These are phyloP conservation scores for Colletotrichum euphorbiae DNA, from an alignment of 2,329 filamentous ascomycete species.

Conservation along the genomic window DNA sequence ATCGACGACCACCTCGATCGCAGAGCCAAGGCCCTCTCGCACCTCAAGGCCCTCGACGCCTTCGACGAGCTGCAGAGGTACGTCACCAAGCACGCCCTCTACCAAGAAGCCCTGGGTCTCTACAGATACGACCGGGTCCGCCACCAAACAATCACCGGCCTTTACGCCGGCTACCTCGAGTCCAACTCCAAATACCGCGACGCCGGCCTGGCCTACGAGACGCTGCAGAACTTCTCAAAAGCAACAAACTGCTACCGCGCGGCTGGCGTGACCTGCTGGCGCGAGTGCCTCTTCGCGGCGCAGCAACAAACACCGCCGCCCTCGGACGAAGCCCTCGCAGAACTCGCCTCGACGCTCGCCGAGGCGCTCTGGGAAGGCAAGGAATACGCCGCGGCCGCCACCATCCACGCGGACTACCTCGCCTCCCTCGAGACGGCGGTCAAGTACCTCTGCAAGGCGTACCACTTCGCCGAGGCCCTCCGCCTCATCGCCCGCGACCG, in stretches of 20 bases:
- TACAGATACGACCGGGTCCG: slow-evolving; percentile 84
- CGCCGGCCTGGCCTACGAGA: slow-evolving; percentile 92
- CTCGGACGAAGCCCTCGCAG: slow-evolving; percentile 67
- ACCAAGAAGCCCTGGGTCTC: slow-evolving; percentile 79
- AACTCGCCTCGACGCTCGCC: slow-evolving; percentile 79
- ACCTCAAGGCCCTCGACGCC: slow-evolving; percentile 77
- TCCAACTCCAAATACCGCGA: slow-evolving; percentile 82
- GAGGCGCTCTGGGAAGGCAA: slow-evolving; percentile 86
- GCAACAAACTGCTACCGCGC: slow-evolving; percentile 87
- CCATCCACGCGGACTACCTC: slow-evolving; percentile 85
- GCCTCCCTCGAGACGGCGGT: slow-evolving; percentile 76
- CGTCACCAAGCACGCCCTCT: slow-evolving; percentile 81
- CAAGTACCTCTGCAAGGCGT: slow-evolving; percentile 85
- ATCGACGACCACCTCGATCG: slow-evolving; percentile 91
- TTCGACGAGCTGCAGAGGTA: slow-evolving; percentile 86
- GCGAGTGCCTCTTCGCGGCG: slow-evolving; percentile 86
- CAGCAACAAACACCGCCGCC: slow-evolving; percentile 73
- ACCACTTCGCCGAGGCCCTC: slow-evolving; percentile 89
- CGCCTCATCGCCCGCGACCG: slow-evolving; percentile 75
- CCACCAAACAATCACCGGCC: slow-evolving; percentile 74
- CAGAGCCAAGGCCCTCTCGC: slow-evolving; percentile 78
- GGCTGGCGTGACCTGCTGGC: slow-evolving; percentile 83
- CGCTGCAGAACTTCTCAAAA: slow-evolving; percentile 76
- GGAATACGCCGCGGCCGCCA: slow-evolving; percentile 83
- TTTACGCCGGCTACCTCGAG: slow-evolving; percentile 85